Evolutionary conservation across 495 filamentous ascomycete species (phyloP), one percentile per base, ranked within the genome.

Genomic region (Immersiella caudata): DNA sequence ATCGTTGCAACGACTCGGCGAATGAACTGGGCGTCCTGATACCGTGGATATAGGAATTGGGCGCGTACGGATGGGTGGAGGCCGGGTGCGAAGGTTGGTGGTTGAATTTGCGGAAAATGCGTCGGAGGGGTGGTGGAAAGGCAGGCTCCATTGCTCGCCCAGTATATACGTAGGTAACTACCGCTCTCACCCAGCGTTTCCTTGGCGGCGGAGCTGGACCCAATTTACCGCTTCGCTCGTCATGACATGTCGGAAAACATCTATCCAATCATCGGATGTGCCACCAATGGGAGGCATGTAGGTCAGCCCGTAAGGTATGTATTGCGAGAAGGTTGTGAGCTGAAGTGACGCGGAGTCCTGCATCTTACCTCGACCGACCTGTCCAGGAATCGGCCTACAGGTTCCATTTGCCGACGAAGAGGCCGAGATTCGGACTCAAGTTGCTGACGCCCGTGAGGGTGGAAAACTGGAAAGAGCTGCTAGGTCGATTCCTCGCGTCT

Each of bases 1-100:
- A 95, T 93, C 12, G 57, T 72, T 52, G 14, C 36, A 24, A 5
- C 12, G 36, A 12, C 40, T 46, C 40, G 16, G 2, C 4, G 40
- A 18, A 46, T 5, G 40, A 2, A 2, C 14, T 46, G 11, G 40
- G 11, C 11, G 40, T 46, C 40, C 16, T 2, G 9, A 18, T 46
- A 18, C 11, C 16, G 16, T 46, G 40, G 40, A 12, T 6, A 46
- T 18, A 14, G 11, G 5, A 46, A 46, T 46, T 46, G 40, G 40
- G 40, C 40, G 40, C 11, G 40, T 2, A 14, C 11, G 11, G 40
- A 14, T 46, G 16, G 9, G 40, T 14, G 40, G 40, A 46, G 40
- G 9, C 16, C 16, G 16, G 40, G 40, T 46, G 16, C 5, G 40
- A 33, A 33, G 29, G 29, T 33, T 33, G 40, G 40, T 46, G 40